These are phyloP conservation scores for Fusarium sp. DNA, from an alignment of 2,329 filamentous ascomycete species.

Conservation along the genomic window DNA sequence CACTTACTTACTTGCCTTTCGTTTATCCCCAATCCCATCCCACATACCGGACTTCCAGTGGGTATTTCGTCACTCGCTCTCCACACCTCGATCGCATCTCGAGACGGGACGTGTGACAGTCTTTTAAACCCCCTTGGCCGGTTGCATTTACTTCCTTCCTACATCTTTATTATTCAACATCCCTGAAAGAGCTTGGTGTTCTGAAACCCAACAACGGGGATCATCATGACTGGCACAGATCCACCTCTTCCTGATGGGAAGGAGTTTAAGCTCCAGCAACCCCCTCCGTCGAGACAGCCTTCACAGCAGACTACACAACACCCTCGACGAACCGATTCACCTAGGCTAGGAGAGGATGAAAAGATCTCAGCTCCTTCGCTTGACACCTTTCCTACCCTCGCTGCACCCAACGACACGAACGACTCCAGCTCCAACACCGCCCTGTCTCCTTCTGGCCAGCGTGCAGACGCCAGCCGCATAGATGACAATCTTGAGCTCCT, in stretches of 20 bases:
- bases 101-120: constrained; percentile 1
- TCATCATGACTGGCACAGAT: constrained; percentile 36
- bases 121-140: not conserved
- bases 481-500: constrained; percentile 63
- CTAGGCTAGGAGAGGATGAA: constrained; percentile 22
- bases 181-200: not conserved
- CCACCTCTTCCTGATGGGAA: constrained; percentile 32
- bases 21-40: constrained; percentile 14
- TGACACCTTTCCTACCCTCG: constrained; percentile 48
- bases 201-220: constrained; percentile 1
- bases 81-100: constrained; percentile 13
- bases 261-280: constrained; percentile 33
- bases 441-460: constrained; percentile 44
- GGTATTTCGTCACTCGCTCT: constrained; percentile 35
- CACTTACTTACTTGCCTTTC: constrained; percentile 16
- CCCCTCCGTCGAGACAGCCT: constrained; percentile 29
- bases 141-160: not conserved
- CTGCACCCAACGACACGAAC: constrained; percentile 37
- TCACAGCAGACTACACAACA: constrained; percentile 18
- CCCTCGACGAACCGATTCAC: constrained; percentile 16
- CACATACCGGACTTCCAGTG: constrained; percentile 10
- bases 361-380: constrained; percentile 43
- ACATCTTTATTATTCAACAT: not conserved
- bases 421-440: constrained; percentile 24
- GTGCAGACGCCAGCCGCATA: constrained; percentile 53